These are phyloP conservation scores for Candida ipomoeae DNA, from an alignment of 805 yeast species.

Conservation along the genomic window DNA sequence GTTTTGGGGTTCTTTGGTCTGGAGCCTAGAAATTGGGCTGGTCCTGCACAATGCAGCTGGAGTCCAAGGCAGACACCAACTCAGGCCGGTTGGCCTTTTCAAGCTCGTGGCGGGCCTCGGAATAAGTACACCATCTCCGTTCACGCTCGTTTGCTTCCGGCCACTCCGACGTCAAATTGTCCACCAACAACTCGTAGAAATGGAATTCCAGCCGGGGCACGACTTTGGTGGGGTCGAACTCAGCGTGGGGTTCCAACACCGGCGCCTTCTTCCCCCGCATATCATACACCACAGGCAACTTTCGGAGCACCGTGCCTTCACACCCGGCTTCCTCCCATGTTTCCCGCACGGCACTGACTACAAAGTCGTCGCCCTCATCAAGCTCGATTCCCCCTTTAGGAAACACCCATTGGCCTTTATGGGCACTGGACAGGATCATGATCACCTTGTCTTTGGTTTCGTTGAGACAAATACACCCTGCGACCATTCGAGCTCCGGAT, in stretches of 20 bases:
- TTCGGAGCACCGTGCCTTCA: constrained; percentile 52
- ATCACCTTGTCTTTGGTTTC: constrained; percentile 56
- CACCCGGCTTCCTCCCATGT: constrained; percentile 99
- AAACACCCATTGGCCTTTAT: constrained; percentile 71
- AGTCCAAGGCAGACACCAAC: constrained; percentile 56
- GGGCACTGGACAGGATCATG: constrained; percentile 72
- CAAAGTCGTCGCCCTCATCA: constrained; percentile 60
- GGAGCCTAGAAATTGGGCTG: background rate
- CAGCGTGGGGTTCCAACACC: constrained; percentile 25
- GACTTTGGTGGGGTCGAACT: constrained; percentile 32
- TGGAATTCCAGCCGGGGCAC: constrained; percentile 85
- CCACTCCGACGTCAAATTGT: constrained; percentile 55
- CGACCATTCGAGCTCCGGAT: constrained; percentile 81
- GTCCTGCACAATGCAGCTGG: constrained; percentile 48
- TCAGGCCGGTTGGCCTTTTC: constrained; percentile 60
- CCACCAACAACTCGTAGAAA: constrained; percentile 72
- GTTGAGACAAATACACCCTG: constrained; percentile 82
- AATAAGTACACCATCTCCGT: constrained; percentile 71
- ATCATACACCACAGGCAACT: constrained; percentile 68
- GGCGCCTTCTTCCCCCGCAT: constrained; percentile 39
- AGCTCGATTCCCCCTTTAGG: constrained; percentile 95
- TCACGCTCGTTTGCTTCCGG: constrained; percentile 67
- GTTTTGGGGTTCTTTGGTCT: background rate
- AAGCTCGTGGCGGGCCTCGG: constrained; percentile 63
- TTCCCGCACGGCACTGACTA: constrained; percentile 69